Evolutionary conservation across 2,329 filamentous ascomycete species (phyloP), one percentile per base, ranked within the genome.

Genomic region (Colletotrichum euphorbiae): DNA sequence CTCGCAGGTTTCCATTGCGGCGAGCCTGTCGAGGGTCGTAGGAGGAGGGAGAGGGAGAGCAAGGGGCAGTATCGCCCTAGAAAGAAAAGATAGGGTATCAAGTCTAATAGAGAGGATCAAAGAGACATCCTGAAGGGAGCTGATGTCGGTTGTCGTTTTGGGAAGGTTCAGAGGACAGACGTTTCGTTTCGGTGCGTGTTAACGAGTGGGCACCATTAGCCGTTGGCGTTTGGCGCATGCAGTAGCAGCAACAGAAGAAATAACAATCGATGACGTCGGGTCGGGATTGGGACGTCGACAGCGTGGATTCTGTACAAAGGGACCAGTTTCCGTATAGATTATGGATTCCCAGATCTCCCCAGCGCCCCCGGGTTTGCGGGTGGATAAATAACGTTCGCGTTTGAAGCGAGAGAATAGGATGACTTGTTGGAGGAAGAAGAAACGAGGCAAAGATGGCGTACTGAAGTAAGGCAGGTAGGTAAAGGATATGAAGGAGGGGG

Each of bases 1-100:
- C 70, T 85, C 83, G 73, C 79, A 77, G 19, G 57, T 63, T 54
- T 71, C 70, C 70, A 71, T 71, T 42, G 50, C 42, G 57, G 36
- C n/a, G 40, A 21, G 33, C 15, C 33, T 31, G 62, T 12, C 24
- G 15, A 45, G 64, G 28, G 28, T 33, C 11, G 54, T 9, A 31
- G 15, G 19, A 15, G 60, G 9, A 7, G 40, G 38, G 28, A n/a
- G 48, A 21, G 55, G 48, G 31, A 28, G 28, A 60, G 62, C 19
- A 33, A 45, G 38, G 46, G 62, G 21, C 31, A 46, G n/a, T 31
- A 31, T 51, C 7, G 56, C 19, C 46, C 36, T 54, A 12, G 28
- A 52, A 48, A 55, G 55, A 19, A 65, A 55, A 42, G 48, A 59
- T 28, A n/a, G 33, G 21, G 52, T 59, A 24, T 65, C 46, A 48